phyloP scores from a whole-genome alignment of 495 filamentous ascomycete species.

The Clohesyomyces aquaticus region DNA sequence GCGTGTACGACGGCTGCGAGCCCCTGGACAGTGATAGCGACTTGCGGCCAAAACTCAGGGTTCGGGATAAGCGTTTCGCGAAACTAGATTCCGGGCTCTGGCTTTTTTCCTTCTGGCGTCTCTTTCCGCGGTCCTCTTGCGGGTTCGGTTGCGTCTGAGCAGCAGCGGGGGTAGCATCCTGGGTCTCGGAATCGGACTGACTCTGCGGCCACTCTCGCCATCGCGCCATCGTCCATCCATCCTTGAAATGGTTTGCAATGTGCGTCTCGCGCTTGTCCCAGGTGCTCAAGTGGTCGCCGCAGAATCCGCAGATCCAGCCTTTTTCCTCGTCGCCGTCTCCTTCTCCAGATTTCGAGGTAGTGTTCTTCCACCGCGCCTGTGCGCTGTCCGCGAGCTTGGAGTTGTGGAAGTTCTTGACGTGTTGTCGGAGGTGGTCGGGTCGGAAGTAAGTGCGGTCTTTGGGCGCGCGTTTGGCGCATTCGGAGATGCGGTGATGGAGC shows the following conservation, averaged over 20 bases:
- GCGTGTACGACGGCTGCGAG: too few species aligned
- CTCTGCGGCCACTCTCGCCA: slow-evolving; percentile 17
- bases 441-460: slow-evolving; percentile 34
- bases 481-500: slow-evolving; percentile 28
- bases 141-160: neutral
- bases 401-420: slow-evolving; percentile 38
- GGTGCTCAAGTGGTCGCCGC: slow-evolving; percentile 1
- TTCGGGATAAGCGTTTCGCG: neutral
- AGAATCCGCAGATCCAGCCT: slow-evolving; percentile 36
- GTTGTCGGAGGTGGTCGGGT: slow-evolving; percentile 38
- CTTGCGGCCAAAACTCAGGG: neutral
- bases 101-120: neutral
- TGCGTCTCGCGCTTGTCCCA: slow-evolving; percentile 36
- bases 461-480: slow-evolving; percentile 25
- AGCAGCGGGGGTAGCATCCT: too few species aligned
- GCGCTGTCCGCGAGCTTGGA: slow-evolving; percentile 25
- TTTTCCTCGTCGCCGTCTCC: neutral
- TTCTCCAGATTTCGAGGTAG: neutral
- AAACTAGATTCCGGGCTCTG: neutral
- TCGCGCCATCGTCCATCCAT: slow-evolving; percentile 28
- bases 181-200: too few species aligned
- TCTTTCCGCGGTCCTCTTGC: neutral
- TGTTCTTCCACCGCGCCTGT: slow-evolving; percentile 31
- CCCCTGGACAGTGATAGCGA: too few species aligned
- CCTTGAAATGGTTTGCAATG: slow-evolving; percentile 38